Evolutionary conservation across 495 filamentous ascomycete species (phyloP), one percentile per base, ranked within the genome.

Genomic region (Podospora sp.): DNA sequence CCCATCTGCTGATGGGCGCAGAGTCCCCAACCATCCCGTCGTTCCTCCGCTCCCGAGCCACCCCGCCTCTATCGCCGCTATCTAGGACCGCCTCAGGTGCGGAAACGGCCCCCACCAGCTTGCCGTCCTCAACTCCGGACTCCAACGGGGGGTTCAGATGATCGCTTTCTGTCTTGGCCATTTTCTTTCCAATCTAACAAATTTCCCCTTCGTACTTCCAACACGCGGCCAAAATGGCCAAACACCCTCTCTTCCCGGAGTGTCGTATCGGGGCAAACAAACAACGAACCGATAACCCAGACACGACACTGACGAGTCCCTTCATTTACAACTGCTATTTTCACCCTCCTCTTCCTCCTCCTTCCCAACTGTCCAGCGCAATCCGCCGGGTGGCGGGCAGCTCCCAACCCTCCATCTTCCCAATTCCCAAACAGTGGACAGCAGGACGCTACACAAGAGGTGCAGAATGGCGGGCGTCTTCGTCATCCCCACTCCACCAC

Each of bases 381-480:
- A 52, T 16, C 49, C 16, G 49, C 16, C 49, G 52, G 52, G 52
- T 55, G 52, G 21, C 52, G 14, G 24, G 52, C 20, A 22, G 52
- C 52, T 18, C n/a, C 25, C 52, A 60, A 6, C 29, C 20, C 7
- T 16, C 24, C 18, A 24, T 60, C 25, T 60, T 8, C 20, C 2
- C 24, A n/a, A n/a, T n/a, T n/a, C 33, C 25, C 25, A 36, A 20
- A 11, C 14, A 55, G 21, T 20, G 20, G 9, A 22, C 25, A 25
- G 26, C 56, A 14, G n/a, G n/a, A n/a, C n/a, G 26, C 24, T 27
- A 60, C 24, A 60, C 59, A 51, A 1, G 36, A 49, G 11, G 9
- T 51, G 60, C 52, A 55, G 52, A 55, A 55, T 24, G 52, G 52
- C 52, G 35, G 22, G 36, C 36, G 20, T 26, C 20, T 49, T 62